Evolutionary conservation across 352 stramenopile species (phyloP), one percentile per base, ranked within the genome.

Genomic region (Phytophthora litchii): DNA sequence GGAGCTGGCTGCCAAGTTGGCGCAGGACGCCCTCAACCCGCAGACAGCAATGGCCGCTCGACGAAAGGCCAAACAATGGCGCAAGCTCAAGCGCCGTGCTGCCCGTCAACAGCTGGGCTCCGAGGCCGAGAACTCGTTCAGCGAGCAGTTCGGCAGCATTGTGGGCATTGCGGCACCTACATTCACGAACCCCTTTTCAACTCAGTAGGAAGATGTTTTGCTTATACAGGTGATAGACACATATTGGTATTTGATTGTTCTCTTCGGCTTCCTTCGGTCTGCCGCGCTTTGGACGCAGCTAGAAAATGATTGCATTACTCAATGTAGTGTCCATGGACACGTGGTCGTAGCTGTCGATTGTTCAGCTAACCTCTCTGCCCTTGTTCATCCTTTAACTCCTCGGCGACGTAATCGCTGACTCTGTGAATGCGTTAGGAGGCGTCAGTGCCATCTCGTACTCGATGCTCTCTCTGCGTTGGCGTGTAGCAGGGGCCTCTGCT

Each of bases 21-120:
- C 62, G 9, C 72, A 79, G 36, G 83, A 92, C 49, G 67, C 69
- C 8, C 52, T 88, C 35, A 88, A 90, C 56, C 76, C 78, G 31
- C 72, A 78, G 53, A 82, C 80, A 14, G 80, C 83, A 3, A 55
- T 78, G 54, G 54, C 77, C 12, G 78, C 78, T 34, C 68, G 81
- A 51, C 71, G 81, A 20, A 88, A 86, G 45, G 83, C 83, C 23
- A 92, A 92, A 50, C 71, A 83, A 34, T 86, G 78, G 80, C 78
- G 83, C 36, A 92, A 92, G 54, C 76, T 89, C 19, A 92, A 92
- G 55, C 78, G 83, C 4, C 78, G 78, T 20, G 74, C 77, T n/a
- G 74, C 74, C 19, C 69, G 73, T 1, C 78, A 88, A 50, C 77
- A 89, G 35, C 69, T 91, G n/a, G 74, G 77, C 38, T 49, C 65